Percentiles rank a stretch among this genome's conserved stretches.
These are phyloP conservation scores for Mortierella sp. DNA, from an alignment of 371 early-diverging fungal species.

Conservation along the genomic window DNA sequence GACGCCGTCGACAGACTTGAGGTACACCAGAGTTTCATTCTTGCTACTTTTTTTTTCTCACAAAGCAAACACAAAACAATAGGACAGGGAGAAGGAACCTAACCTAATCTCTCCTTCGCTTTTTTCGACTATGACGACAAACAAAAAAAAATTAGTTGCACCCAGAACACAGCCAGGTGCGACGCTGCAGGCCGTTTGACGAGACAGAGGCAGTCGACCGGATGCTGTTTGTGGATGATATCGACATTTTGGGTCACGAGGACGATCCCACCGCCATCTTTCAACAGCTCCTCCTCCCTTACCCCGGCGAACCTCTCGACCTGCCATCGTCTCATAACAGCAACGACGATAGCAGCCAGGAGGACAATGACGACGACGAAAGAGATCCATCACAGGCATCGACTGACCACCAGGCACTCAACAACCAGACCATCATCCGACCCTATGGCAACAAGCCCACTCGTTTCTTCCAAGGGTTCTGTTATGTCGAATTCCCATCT, in stretches of 20 bases:
- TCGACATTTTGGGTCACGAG: conserved; percentile 48
- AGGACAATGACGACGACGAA: not conserved
- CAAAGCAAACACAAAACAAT: too few relatives aligned
- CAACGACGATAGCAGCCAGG: not conserved
- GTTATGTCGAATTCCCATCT: conserved; percentile 48
- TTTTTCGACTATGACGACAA: not conserved
- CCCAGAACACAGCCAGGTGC: conserved; percentile 41
- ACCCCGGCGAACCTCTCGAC: conserved; percentile 14
- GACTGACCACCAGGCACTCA: conserved; percentile 16
- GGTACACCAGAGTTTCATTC: conserved; percentile 11
- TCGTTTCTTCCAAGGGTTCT: conserved; percentile 54
- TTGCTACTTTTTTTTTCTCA: too few relatives aligned
- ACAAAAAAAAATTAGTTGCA: conserved; percentile 25
- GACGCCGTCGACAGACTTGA: conserved; percentile 43
- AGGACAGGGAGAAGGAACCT: too few relatives aligned
- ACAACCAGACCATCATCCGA: conserved; percentile 43
- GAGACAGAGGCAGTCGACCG: conserved; percentile 44
- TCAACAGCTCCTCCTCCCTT: conserved; percentile 33
- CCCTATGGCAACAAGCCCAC: conserved; percentile 50
- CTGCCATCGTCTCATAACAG: not conserved
- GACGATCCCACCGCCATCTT: conserved; percentile 37
- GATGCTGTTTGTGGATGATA: conserved; percentile 51
- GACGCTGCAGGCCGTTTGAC: conserved; percentile 26
- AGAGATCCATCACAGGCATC: not conserved
- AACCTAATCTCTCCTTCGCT: not conserved